Base-by-base conservation (phyloP, 176 grass and related monocot genomes). In the Eleusine coracana region DNA sequence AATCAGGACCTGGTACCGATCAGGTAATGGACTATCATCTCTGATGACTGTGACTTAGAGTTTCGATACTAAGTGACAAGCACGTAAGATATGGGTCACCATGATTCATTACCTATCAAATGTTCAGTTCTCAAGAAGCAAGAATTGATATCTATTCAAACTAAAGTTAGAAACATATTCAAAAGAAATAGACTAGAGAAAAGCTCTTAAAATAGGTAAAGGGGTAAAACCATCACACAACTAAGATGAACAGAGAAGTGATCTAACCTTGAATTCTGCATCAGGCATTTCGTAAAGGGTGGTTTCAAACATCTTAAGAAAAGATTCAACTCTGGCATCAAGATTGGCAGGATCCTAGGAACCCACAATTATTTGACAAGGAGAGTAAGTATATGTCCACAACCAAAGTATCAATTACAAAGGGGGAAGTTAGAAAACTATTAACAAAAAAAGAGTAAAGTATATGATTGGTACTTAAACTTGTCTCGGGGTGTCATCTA, bases 331-430 rank as follows among this genome's bases (percentile, higher is more conserved):
- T 88, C 96, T 95, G 44, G 41, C 86, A 84, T 98, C 91, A 40
- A 98, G 89, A 87, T 83, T 75, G n/a, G 82, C 66, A 72, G 96
- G 96, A 88, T 98, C 96, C 96, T 98, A 61, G 77, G 52, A 67
- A 46, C 85, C 58, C 21, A 75, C 54, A 83, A 60, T 75, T 84
- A 88, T 73, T 73, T 75, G 78, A 65, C 76, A 40, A 63, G 74
- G 66, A 71, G 52, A 76, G 70, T 36, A 80, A 68, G 48, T 68
- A 79, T 5, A 68, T 29, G 15, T 51, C 51, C 17, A 81, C 16
- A 70, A 31, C 39, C 11, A 21, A 85, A 71, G 55, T 18, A 11
- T 66, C 18, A 44, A 85, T 48, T 45, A 28, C 25, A 23, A 82
- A 42, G 17, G 64, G 28, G 56, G 67, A 56, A 81, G 4, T 9